Conservation (phyloP, 2,329 filamentous ascomycete genomes). For the Calonectria pseudoturangicola region DNA sequence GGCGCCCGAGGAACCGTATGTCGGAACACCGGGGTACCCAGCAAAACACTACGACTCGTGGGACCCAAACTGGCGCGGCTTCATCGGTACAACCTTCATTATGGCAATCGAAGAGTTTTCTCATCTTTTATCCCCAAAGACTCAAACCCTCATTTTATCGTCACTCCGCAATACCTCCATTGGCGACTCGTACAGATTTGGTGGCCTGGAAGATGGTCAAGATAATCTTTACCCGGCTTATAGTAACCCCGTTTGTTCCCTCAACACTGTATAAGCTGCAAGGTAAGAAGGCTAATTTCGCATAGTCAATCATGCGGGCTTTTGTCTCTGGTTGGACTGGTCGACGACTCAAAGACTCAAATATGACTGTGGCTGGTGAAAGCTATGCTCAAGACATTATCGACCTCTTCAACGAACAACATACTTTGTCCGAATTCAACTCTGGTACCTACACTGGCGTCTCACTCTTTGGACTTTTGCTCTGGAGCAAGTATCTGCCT, state of each 20-base stretch:
- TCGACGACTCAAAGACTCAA: slow-evolving; percentile 69
- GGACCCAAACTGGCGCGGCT: slow-evolving; percentile 80
- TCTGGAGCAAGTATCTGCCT: slow-evolving; percentile 77
- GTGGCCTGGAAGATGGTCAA: slow-evolving; percentile 68
- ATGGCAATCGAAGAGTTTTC: slow-evolving; percentile 76
- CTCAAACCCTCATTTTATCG: slow-evolving; percentile 67
- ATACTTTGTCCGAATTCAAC: slow-evolving; percentile 78
- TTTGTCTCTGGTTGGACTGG: slow-evolving; percentile 77
- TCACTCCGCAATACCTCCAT: slow-evolving; percentile 73
- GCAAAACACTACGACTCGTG: slow-evolving; percentile 72
- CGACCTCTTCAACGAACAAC: slow-evolving; percentile 71
- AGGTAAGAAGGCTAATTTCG: fast-evolving
- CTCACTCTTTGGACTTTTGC: slow-evolving; percentile 73
- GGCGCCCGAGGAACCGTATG: slow-evolving; percentile 74
- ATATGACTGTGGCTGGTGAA: slow-evolving; percentile 76
- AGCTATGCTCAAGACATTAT: slow-evolving; percentile 73
- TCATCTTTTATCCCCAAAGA: slow-evolving; percentile 62
- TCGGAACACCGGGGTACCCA: slow-evolving; percentile 71
- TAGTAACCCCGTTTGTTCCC: slow-evolving; percentile 69
- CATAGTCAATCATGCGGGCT: slow-evolving; percentile 74
- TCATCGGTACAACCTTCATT: slow-evolving; percentile 76
- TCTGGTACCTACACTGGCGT: slow-evolving; percentile 78
- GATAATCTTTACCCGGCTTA: slow-evolving; percentile 79
- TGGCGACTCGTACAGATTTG: slow-evolving; percentile 77
- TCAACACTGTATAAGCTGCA: background rate